These are phyloP conservation scores for Penicillium chermesinum DNA, from an alignment of 495 filamentous ascomycete genomes.

Conservation along the genomic window DNA sequence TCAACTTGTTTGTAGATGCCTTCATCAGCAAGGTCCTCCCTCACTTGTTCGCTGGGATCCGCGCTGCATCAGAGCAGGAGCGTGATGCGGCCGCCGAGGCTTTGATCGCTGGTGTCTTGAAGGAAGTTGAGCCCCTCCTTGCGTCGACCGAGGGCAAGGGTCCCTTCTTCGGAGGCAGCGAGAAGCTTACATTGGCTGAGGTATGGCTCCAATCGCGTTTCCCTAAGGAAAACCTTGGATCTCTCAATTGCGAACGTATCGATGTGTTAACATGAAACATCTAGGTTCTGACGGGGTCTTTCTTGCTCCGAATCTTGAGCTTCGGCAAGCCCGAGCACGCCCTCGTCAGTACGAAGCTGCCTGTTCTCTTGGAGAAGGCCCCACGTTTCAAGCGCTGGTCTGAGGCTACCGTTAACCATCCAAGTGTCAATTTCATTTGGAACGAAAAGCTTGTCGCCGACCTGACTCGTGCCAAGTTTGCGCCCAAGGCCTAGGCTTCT, in stretches of 20 bases:
- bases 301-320: constrained; percentile 54
- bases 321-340: constrained; percentile 46
- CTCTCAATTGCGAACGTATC: neutral
- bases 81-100: constrained; percentile 29
- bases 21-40: constrained; percentile 58
- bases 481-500: constrained; percentile 18
- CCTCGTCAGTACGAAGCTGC: constrained; percentile 47
- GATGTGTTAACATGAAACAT: neutral
- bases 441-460: constrained; percentile 36
- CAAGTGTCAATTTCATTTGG: constrained; percentile 65
- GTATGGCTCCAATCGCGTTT: no score
- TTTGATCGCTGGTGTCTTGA: constrained; percentile 51
- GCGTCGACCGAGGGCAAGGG: constrained; percentile 42
- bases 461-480: constrained; percentile 19
- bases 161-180: constrained; percentile 79
- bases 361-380: constrained; percentile 44
- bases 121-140: constrained; percentile 72
- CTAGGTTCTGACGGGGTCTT: constrained; percentile 62
- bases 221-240: no score
- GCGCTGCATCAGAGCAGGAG: constrained; percentile 31
- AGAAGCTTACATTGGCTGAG: constrained; percentile 72
- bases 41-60: constrained; percentile 39
- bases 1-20: constrained; percentile 73
- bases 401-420: constrained; percentile 53
- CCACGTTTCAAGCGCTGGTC: constrained; percentile 68